phyloP scores from a whole-genome alignment of 257 asterid genomes.

The Jaltomata sinuosa region DNA sequence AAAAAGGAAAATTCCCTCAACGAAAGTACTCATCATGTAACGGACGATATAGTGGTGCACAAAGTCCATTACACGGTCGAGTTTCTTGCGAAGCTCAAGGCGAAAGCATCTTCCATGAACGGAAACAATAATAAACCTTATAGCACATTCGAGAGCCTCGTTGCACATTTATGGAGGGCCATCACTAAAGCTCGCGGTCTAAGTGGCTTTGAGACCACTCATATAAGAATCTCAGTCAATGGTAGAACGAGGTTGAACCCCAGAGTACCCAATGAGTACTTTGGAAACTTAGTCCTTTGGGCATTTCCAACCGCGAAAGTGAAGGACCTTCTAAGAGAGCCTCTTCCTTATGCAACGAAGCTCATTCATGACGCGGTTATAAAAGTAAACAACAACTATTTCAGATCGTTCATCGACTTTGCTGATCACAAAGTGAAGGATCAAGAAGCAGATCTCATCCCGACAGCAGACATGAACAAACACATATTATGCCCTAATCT shows the following conservation, averaged over 20 bases:
- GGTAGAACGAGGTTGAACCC: constrained; percentile 65
- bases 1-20: constrained; percentile 25
- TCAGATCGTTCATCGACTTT: constrained; percentile 72
- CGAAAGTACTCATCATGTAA: constrained; percentile 7
- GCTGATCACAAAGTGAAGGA: constrained; percentile 39
- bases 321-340: constrained; percentile 29
- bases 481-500: constrained; percentile 60
- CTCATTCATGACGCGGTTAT: constrained; percentile 56
- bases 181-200: constrained; percentile 65
- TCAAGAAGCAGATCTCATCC: constrained; percentile 38
- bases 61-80: constrained; percentile 47
- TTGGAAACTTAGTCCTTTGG: constrained; percentile 82
- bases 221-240: constrained; percentile 56
- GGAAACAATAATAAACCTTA: constrained; percentile 27
- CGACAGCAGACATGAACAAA: constrained; percentile 48
- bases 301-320: constrained; percentile 52
- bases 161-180: constrained; percentile 77
- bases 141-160: constrained; percentile 70
- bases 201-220: constrained; percentile 39
- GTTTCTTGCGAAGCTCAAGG: constrained; percentile 53
- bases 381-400: constrained; percentile 45
- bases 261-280: constrained; percentile 50
- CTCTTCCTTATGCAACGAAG: constrained; percentile 45
- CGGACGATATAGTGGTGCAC: constrained; percentile 44
- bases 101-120: constrained; percentile 36